Conservation (phyloP, 768 basidiomycete species). For the Pisolithus marmoratus region DNA sequence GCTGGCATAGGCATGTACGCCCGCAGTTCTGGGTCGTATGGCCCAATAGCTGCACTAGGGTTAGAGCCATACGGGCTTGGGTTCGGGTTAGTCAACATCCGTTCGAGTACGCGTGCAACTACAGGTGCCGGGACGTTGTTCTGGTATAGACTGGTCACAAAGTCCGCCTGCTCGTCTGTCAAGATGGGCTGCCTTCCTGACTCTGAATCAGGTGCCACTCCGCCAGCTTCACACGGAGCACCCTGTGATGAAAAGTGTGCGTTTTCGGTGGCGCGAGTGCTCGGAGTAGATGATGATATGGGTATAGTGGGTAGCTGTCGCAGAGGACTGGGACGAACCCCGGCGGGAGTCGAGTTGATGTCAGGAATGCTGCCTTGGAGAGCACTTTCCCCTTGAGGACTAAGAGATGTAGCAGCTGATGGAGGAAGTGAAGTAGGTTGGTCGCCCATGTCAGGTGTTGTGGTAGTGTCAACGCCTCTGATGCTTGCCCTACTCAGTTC, state of each 20-base stretch:
- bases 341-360: neutral
- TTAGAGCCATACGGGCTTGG: neutral
- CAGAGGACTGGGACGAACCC: neutral
- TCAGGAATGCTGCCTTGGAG: neutral
- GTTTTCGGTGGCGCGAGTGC: constrained; percentile 12
- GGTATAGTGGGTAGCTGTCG: neutral
- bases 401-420: neutral
- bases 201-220: neutral
- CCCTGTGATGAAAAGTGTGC: neutral
- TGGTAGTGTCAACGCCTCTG: neutral
- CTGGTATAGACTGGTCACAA: constrained; percentile 20
- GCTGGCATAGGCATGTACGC: neutral
- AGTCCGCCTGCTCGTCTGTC: constrained; percentile 21
- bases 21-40: neutral
- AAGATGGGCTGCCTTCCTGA: neutral
- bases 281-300: neutral
- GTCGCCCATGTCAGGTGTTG: neutral
- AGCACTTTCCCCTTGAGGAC: neutral
- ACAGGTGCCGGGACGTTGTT: constrained; percentile 22
- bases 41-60: neutral
- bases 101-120: constrained; percentile 20
- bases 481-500: neutral
- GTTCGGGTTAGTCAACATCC: constrained; percentile 16
- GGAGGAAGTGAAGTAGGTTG: neutral
- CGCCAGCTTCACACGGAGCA: neutral